Evolutionary conservation across 2,329 filamentous ascomycete species (phyloP), one percentile per base, ranked within the genome.

Genomic region (Calonectria leucothoes): DNA sequence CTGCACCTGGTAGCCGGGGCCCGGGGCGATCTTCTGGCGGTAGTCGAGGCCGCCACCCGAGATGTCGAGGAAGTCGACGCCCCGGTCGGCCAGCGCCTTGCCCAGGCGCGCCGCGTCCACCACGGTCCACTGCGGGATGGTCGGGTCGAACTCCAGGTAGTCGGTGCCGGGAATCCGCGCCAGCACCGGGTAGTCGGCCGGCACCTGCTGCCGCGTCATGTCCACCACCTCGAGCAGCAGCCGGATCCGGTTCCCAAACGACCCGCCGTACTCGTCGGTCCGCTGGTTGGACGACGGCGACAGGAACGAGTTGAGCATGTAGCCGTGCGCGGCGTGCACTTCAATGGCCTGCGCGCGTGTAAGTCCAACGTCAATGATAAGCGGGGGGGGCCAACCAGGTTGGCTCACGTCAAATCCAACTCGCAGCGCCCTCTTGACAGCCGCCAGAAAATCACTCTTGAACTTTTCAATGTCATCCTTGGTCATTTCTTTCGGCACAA

Each of bases 61-160:
- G 27, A 95, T 88, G 79, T 96, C 94, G 8, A 96, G 85, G 14
- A 96, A 85, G 81, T 96, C 94, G 7, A 95, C 89, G 3, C 94
- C 94, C 25, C 84, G 86, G 1, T 89, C 89, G 0, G 91, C 91
- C 0, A 96, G 86, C 0, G 91, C 84, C 68, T 87, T 84, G 1
- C 93, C 92, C 3, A 96, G 89, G 55, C 86, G 86, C 23, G 90
- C 87, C 0, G 92, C 92, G 67, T 95, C 89, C 87, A 92, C 94
- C 23, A 80, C 67, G n/a, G 74, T 63, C 94, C 80, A 96, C 78
- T 90, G 90, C 70, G 92, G 89, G 14, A 87, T 82, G 17, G 86
- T 85, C 3, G 87, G 87, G 57, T 89, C 87, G 76, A 89, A 86
- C 73, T 94, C 92, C 0, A 95, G 87, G 90, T 93, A 95, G 80